These are phyloP conservation scores for Kokia cookei DNA, from an alignment of 441 rosid species.

Conservation along the genomic window DNA sequence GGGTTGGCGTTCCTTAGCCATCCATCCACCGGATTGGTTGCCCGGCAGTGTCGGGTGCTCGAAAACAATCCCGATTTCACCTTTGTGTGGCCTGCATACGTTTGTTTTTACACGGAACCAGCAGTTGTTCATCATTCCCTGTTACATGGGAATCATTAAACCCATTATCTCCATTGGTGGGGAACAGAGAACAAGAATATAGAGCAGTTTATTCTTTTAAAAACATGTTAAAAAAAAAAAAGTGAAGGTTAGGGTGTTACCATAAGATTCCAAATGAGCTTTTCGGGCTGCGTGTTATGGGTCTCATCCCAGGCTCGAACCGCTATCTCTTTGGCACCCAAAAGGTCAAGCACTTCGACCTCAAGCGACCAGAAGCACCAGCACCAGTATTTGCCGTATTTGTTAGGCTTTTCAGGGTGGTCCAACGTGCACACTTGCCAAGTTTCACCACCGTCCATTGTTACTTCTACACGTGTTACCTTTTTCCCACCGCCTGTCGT, in stretches of 20 bases:
- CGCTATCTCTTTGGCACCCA: constrained; percentile 71
- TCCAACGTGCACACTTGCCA: constrained; percentile 82
- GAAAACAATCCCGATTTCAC: constrained; percentile 84
- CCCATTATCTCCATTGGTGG: neutral
- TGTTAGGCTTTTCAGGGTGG: constrained; percentile 60
- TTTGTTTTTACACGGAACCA: constrained; percentile 79
- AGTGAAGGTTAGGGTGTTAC: constrained; percentile 19
- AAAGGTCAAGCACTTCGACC: constrained; percentile 72
- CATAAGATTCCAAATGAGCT: constrained; percentile 92
- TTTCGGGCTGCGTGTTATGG: constrained; percentile 83
- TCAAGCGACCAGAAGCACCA: constrained; percentile 95
- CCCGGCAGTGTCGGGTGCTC: constrained; percentile 84
- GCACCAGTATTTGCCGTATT: constrained; percentile 73
- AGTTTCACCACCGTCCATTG: constrained; percentile 84
- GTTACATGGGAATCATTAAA: neutral
- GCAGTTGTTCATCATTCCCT: constrained; percentile 99
- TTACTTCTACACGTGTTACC: constrained; percentile 85
- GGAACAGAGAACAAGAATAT: neutral
- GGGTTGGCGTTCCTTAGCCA: constrained; percentile 72
- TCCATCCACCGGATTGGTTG: constrained; percentile 94
- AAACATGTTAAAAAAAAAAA: neutral
- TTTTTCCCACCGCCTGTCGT: constrained; percentile 74
- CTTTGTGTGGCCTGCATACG: constrained; percentile 69
- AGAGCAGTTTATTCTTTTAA: neutral
- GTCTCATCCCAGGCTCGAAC: constrained; percentile 95